phyloP scores from a whole-genome alignment of 164 flowering plant genomes.

The Sedum album region DNA sequence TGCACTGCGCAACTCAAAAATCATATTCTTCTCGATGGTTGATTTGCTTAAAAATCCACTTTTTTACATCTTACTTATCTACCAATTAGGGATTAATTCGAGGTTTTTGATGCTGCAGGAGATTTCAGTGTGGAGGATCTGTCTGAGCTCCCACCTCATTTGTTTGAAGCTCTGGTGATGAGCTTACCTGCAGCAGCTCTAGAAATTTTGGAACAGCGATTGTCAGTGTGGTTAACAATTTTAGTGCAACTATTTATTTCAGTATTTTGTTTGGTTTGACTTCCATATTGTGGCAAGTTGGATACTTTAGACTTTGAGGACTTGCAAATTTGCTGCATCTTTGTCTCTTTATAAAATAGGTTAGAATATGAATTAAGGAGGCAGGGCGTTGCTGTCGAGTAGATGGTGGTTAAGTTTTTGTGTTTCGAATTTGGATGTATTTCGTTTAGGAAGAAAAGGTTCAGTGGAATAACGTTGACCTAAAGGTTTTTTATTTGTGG shows the following conservation, averaged over 20 bases:
- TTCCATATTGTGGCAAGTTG: too few relatives aligned
- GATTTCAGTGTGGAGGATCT: not conserved
- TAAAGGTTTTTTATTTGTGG: too few relatives aligned
- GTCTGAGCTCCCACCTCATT: not conserved
- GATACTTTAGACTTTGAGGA: too few relatives aligned
- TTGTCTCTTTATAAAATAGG: too few relatives aligned
- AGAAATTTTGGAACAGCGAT: not conserved
- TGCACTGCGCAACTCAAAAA: not conserved
- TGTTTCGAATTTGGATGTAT: not conserved
- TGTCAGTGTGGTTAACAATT: too few relatives aligned
- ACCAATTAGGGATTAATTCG: not conserved
- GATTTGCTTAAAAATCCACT: not conserved
- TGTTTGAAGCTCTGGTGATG: conserved; percentile 4
- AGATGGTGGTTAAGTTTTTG: not conserved
- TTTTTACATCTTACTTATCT: too few relatives aligned
- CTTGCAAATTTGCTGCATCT: too few relatives aligned
- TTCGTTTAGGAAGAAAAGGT: not conserved
- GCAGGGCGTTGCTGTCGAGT: too few relatives aligned
- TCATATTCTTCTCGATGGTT: conserved; percentile 3
- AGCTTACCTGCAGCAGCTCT: not conserved
- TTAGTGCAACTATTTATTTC: too few relatives aligned
- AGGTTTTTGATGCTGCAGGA: not conserved
- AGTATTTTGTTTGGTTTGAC: too few relatives aligned
- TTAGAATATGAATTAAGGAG: too few relatives aligned
- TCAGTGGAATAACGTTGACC: too few relatives aligned